phyloP scores from a whole-genome alignment of 768 basidiomycete genomes.

The Rhizopogon vinicolor region DNA sequence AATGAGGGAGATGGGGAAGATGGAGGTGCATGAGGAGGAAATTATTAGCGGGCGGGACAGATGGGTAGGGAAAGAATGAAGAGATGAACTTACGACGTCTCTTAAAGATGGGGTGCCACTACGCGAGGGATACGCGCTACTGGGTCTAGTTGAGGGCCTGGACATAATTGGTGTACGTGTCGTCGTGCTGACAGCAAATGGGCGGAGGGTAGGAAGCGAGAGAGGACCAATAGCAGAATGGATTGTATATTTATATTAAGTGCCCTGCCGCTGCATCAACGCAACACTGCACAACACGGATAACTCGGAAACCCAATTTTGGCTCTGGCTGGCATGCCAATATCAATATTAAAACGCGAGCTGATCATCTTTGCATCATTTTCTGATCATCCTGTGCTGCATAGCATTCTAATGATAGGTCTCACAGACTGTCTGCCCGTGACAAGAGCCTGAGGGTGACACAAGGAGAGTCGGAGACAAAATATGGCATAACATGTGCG shows the following conservation, averaged over 20 bases:
- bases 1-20: conserved; percentile 17
- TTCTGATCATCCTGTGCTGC: neutral
- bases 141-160: conserved; percentile 17
- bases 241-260: neutral
- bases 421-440: neutral
- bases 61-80: neutral
- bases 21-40: conserved; percentile 21
- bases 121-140: conserved; percentile 30
- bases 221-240: neutral
- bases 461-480: no score
- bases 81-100: conserved; percentile 34
- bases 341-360: no score
- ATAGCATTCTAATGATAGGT: neutral
- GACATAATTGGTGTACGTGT: conserved; percentile 13
- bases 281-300: no score
- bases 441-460: no score
- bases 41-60: neutral
- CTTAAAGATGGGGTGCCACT: conserved; percentile 36
- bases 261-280: no score
- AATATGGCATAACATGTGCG: no score
- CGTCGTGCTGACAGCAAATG: neutral
- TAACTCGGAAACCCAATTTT: no score
- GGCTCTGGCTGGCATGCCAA: no score
- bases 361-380: neutral
- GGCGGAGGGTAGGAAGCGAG: neutral